These are phyloP conservation scores for Hyphodiscus sp. DNA, from an alignment of 2,329 filamentous ascomycete species.

Conservation along the genomic window DNA sequence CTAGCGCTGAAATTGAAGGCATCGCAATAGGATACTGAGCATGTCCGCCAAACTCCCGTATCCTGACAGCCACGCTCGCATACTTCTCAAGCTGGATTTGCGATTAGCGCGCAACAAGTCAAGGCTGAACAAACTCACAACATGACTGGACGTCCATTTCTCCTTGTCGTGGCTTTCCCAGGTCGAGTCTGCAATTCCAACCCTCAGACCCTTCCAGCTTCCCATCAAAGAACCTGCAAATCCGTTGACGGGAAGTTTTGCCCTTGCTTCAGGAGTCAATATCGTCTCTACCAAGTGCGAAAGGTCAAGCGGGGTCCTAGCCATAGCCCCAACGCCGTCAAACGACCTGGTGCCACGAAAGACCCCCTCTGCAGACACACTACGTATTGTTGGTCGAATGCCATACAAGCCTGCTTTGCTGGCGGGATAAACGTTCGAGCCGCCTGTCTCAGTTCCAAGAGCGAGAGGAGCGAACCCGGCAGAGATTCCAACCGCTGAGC, in stretches of 20 bases:
- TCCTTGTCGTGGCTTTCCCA: background rate
- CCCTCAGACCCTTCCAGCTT: conserved; percentile 7
- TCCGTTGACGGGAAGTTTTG: background rate
- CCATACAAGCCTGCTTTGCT: no score
- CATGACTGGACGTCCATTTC: no score
- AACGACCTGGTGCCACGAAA: no score
- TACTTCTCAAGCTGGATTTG: no score
- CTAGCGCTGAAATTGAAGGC: background rate
- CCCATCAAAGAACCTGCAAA: background rate
- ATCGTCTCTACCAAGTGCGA: conserved; percentile 9
- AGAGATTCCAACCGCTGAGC: background rate
- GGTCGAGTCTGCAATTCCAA: conserved; percentile 16
- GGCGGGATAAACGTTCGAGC: no score
- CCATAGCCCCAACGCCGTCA: conserved; percentile 14
- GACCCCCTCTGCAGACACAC: background rate
- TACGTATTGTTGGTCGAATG: background rate
- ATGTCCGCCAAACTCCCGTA: background rate
- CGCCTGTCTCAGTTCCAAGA: background rate
- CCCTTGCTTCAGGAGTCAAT: background rate
- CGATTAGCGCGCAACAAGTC: no score
- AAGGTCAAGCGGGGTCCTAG: conserved; percentile 18
- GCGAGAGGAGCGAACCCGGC: background rate
- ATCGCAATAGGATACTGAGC: conserved; percentile 1
- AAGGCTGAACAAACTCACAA: no score
- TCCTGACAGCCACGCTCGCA: no score